A percentile compares a stretch with the other conserved stretches of the same genome.
Evolutionary conservation across 2,329 filamentous ascomycete species (phyloP).

Genomic region (Penicillium polonicum): DNA sequence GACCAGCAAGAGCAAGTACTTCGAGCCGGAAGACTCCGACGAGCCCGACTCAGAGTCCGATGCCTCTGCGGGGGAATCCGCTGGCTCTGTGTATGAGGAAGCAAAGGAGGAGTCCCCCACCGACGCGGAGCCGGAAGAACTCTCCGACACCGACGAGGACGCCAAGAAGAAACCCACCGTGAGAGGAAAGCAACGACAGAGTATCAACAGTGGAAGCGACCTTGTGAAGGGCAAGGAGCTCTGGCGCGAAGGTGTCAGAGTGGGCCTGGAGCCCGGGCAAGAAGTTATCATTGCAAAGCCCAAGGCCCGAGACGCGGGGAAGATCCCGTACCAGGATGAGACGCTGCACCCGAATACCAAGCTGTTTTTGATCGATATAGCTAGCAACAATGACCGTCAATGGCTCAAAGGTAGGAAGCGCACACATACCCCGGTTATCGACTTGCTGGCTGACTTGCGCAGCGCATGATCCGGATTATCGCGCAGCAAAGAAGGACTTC

Average conservation of each 20-base stretch:
- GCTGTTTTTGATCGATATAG: constrained; percentile 59
- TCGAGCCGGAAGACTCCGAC: constrained; percentile 42
- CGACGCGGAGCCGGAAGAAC: constrained; percentile 19
- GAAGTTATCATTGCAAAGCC: constrained; percentile 63
- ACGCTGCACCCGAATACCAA: constrained; percentile 64
- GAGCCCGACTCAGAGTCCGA: constrained; percentile 47
- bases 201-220: constrained; percentile 1
- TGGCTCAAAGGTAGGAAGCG: constrained; percentile 60
- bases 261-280: constrained; percentile 58
- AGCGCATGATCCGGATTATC: constrained; percentile 80
- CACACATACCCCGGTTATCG: constrained; percentile 4
- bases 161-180: neutral
- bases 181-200: constrained; percentile 10
- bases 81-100: constrained; percentile 46
- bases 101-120: constrained; percentile 10
- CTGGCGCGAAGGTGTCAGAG: constrained; percentile 57
- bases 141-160: constrained; percentile 19
- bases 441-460: constrained; percentile 10
- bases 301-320: constrained; percentile 59
- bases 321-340: constrained; percentile 57
- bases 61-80: constrained; percentile 77
- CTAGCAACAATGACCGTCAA: constrained; percentile 60
- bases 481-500: constrained; percentile 76
- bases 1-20: constrained; percentile 54
- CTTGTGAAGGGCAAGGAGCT: constrained; percentile 48